Conservation (phyloP, 495 filamentous ascomycete genomes). For the Podospora didyma region DNA sequence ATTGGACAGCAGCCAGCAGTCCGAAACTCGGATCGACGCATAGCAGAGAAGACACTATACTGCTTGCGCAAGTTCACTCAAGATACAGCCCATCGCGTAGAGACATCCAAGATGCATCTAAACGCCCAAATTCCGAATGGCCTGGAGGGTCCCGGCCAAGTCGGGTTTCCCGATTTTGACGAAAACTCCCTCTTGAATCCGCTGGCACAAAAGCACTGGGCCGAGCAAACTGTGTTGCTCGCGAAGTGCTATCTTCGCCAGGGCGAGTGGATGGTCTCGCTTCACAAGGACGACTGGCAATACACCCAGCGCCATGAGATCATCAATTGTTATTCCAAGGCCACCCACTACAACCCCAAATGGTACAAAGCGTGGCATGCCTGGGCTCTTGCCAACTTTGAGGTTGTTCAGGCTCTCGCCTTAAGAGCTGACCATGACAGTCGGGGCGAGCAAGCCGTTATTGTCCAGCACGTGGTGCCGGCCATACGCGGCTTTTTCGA, state of each 20-base stretch:
- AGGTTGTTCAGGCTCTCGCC: slow-evolving; percentile 81
- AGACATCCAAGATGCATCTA: slow-evolving; percentile 48
- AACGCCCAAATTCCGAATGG: slow-evolving; percentile 53
- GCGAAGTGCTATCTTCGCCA: slow-evolving; percentile 93
- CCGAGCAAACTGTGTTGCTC: slow-evolving; percentile 70
- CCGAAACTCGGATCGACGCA: slow-evolving; percentile 32
- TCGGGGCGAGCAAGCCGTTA: slow-evolving; percentile 44
- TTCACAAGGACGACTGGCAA: slow-evolving; percentile 83
- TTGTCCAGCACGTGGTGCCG: slow-evolving; percentile 87
- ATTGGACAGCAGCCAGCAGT: slow-evolving; percentile 49
- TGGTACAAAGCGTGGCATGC: slow-evolving; percentile 99
- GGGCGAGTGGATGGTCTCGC: slow-evolving; percentile 86
- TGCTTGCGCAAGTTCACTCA: slow-evolving; percentile 78
- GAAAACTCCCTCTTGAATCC: slow-evolving; percentile 40
- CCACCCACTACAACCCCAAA: slow-evolving; percentile 83
- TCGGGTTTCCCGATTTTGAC: slow-evolving; percentile 59
- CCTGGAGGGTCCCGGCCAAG: slow-evolving; percentile 41
- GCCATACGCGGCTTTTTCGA: slow-evolving; percentile 93
- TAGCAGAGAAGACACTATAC: slow-evolving; percentile 61
- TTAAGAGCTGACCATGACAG: slow-evolving; percentile 59
- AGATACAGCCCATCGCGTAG: slow-evolving; percentile 70
- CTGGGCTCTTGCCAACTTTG: slow-evolving; percentile 98
- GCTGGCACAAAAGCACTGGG: slow-evolving; percentile 42
- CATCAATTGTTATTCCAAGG: slow-evolving; percentile 79
- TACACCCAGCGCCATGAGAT: slow-evolving; percentile 72